Base-by-base conservation (phyloP, 345 rosid genomes). In the Abelmoschus esculentus region DNA sequence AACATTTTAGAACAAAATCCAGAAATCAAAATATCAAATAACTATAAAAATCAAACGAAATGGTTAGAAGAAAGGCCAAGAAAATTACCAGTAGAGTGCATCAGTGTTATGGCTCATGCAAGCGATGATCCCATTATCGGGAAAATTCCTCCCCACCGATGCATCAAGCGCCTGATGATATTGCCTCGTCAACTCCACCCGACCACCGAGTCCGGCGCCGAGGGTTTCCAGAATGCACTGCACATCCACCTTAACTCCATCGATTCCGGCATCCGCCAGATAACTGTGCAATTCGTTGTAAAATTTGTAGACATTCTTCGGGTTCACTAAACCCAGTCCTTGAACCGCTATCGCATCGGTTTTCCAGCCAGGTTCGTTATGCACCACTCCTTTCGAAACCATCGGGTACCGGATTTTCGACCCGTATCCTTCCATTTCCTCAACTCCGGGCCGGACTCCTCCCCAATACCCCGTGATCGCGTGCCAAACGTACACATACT, bases 381-480 rank as follows among this genome's bases (percentile, higher is more conserved):
- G 87, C 73, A 79, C 77, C 72, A 93, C 97, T 8, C 91, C 91
- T 3, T 76, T 85, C 0, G 96, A 84, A 68, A 85, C 73, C 78
- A 57, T 61, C 6, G 97, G 97, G 65, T 86, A 93, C 81, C 79
- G 87, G 82, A 93, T 83, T 75, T 63, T 75, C 69, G 98, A 85
- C 22, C 81, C 92, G 57, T 86, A 93, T 36, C 80, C 84, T 77
- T 80, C 89, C 88, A 84, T 82, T 75, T 76, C 93, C 75, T 80
- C 66, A 10, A 78, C 83, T 1, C 95, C 96, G 0, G 98, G 96
- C 0, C 86, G 80, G 73, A 93, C 96, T 68, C 98, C 98, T 4
- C 98, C 98, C 98, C 98, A 93, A 49, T 93, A 93, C 52, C 98
- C 98, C 0, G 91, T 87, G 11, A 93, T 93, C 5, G 98, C 97